A percentile compares a stretch with the other conserved stretches of the same genome.
phyloP scores from a whole-genome alignment of 2,329 filamentous ascomycete genomes.

The Metarhizium sp. region DNA sequence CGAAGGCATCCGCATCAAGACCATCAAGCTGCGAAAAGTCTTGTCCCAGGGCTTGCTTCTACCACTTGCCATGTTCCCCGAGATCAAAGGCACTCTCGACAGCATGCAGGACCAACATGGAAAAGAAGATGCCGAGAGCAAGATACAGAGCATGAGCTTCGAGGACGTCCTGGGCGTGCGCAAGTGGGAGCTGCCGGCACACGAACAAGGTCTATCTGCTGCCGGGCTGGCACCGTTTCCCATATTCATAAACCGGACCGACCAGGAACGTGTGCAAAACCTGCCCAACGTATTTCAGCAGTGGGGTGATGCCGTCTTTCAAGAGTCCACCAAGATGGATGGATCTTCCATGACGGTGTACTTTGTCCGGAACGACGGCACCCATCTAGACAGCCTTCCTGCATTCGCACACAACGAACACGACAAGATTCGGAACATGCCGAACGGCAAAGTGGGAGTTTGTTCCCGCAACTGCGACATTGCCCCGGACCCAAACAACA shows the following conservation, averaged over 20 bases:
- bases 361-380: slow-evolving; percentile 18
- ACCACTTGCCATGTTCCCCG: too few species aligned
- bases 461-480: neutral
- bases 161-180: slow-evolving; percentile 11
- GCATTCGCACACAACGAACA: neutral
- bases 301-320: slow-evolving; percentile 12
- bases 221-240: too few species aligned
- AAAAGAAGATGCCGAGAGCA: slow-evolving; percentile 1
- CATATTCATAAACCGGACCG: too few species aligned
- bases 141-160: slow-evolving; percentile 8
- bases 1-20: too few species aligned
- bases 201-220: too few species aligned
- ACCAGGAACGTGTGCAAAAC: too few species aligned
- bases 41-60: too few species aligned
- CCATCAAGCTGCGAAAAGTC: too few species aligned
- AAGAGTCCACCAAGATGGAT: slow-evolving; percentile 21
- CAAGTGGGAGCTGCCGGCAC: slow-evolving; percentile 7
- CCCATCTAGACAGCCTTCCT: slow-evolving; percentile 11
- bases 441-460: neutral
- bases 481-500: too few species aligned
- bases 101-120: slow-evolving; percentile 9
- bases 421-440: neutral
- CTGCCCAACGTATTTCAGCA: too few species aligned
- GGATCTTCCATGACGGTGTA: slow-evolving; percentile 13
- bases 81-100: neutral